Percentiles rank a stretch among this genome's conserved stretches.
Conservation (phyloP, 495 filamentous ascomycete genomes). For the Lasiosphaeris hirsuta region DNA sequence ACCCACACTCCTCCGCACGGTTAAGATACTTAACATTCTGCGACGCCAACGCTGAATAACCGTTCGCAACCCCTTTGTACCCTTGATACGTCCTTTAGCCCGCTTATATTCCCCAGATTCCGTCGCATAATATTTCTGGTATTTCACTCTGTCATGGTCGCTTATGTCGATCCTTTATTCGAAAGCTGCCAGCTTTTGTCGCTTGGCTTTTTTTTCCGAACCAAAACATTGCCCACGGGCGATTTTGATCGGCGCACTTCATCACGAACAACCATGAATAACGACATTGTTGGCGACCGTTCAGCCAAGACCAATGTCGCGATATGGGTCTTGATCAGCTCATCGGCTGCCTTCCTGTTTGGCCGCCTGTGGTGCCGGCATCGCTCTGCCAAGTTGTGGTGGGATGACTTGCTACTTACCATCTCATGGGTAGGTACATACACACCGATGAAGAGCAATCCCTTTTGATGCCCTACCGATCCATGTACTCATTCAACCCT, state of each 20-base stretch:
- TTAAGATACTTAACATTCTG: too few relatives aligned
- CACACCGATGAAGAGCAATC: neutral
- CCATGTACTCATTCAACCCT: too few relatives aligned
- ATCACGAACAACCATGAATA: neutral
- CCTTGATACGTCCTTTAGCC: neutral
- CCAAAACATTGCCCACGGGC: too few relatives aligned
- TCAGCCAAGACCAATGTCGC: constrained; percentile 14
- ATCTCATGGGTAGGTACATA: constrained; percentile 16
- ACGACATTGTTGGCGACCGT: neutral
- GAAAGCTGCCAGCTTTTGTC: neutral
- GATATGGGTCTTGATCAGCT: constrained; percentile 14
- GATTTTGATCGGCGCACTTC: too few relatives aligned
- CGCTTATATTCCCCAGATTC: neutral
- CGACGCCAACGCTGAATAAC: neutral
- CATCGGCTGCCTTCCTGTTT: constrained; percentile 13
- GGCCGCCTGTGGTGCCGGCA: constrained; percentile 16
- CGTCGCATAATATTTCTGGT: neutral
- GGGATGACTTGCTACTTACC: constrained; percentile 16
- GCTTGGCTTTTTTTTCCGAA: neutral
- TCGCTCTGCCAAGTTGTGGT: constrained; percentile 13
- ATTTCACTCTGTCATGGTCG: neutral
- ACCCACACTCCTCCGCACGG: neutral
- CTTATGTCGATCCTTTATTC: constrained; percentile 2
- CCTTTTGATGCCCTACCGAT: neutral
- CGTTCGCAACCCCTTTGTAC: constrained; percentile 1